Evolutionary conservation across 352 stramenopile species (phyloP), one percentile per base, ranked within the genome.

Genomic region (Phytophthora constricta): DNA sequence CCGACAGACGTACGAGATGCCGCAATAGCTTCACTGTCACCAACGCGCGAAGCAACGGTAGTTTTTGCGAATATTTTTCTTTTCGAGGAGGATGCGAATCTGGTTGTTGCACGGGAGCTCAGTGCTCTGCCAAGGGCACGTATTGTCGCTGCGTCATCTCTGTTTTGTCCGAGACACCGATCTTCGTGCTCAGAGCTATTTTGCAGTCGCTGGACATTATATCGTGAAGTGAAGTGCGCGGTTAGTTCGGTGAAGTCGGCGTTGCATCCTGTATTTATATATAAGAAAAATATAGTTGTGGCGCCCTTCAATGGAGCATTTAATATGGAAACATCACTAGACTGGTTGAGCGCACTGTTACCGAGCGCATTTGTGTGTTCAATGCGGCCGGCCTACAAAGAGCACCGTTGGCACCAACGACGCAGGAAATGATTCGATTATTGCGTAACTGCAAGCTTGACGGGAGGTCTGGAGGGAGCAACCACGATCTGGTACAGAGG

Each of bases 61-160:
- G n/a, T 66, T 8, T 66, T 58, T 9, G 28, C 31, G 9, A 66
- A 59, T 28, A 45, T 47, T 19, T 56, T 59, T 34, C 39, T 66
- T 3, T 66, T 66, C n/a, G 48, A 66, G 28, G 42, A 48, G 17
- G 14, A 10, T 19, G 58, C 37, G 4, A 66, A 59, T 7, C 26
- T 57, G 4, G 17, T 43, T 31, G 31, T 65, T 5, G 20, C 22
- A 16, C 34, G 27, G 11, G 58, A 58, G n/a, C 39, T 58, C 3
- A 58, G 58, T 9, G 16, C 13, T 23, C 53, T 66, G 25, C 27
- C 17, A 16, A 50, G 33, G 17, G 39, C 58, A 25, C 58, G 58
- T 8, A 4, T 43, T 17, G 10, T 66, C 22, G 26, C 37, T 34
- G 17, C 53, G 23, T 42, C 53, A 27, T 34, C 31, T 8, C 20